Percentiles rank a stretch among this genome's conserved stretches.
Evolutionary conservation across 179 eudicot species (phyloP).

Genomic region (Nepenthes alata): DNA sequence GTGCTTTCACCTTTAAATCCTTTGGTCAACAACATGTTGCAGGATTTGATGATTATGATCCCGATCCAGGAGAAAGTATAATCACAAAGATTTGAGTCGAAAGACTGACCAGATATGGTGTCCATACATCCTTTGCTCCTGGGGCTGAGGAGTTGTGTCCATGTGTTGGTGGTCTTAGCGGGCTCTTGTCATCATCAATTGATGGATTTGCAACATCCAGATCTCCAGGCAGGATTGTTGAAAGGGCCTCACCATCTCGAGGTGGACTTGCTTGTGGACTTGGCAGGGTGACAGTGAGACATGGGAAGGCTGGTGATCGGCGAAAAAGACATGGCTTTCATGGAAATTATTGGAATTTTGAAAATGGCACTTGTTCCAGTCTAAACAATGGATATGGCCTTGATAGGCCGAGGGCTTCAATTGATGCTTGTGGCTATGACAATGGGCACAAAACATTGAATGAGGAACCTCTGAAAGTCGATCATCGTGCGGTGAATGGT

Average conservation of each 20-base stretch:
- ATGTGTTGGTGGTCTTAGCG: slow-evolving; percentile 28
- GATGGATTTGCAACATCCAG: slow-evolving; percentile 35
- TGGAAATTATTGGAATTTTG: background rate
- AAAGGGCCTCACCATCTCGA: slow-evolving; percentile 38
- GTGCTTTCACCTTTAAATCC: slow-evolving; percentile 20
- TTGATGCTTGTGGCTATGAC: slow-evolving; percentile 91
- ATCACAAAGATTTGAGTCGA: too few species aligned
- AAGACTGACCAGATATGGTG: slow-evolving; percentile 30
- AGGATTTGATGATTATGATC: slow-evolving; percentile 43
- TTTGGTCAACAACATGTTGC: slow-evolving; percentile 25
- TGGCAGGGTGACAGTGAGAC: slow-evolving; percentile 35
- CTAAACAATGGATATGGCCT: slow-evolving; percentile 37
- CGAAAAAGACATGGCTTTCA: slow-evolving; percentile 19
- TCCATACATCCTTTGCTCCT: slow-evolving; percentile 26
- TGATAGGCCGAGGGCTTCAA: slow-evolving; percentile 77
- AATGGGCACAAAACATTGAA: slow-evolving; percentile 33
- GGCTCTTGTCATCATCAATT: slow-evolving; percentile 48
- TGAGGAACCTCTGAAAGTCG: slow-evolving; percentile 26
- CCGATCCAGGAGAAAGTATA: slow-evolving; percentile 36
- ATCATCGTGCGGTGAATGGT: slow-evolving; percentile 22
- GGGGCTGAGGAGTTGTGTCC: slow-evolving; percentile 30
- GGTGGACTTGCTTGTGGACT: slow-evolving; percentile 29
- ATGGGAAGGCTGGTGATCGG: slow-evolving; percentile 37
- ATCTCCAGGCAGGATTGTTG: slow-evolving; percentile 41
- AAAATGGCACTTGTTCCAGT: slow-evolving; percentile 21